Conservation (phyloP, 805 yeast species). For the Spencermartinsiella europaea region DNA sequence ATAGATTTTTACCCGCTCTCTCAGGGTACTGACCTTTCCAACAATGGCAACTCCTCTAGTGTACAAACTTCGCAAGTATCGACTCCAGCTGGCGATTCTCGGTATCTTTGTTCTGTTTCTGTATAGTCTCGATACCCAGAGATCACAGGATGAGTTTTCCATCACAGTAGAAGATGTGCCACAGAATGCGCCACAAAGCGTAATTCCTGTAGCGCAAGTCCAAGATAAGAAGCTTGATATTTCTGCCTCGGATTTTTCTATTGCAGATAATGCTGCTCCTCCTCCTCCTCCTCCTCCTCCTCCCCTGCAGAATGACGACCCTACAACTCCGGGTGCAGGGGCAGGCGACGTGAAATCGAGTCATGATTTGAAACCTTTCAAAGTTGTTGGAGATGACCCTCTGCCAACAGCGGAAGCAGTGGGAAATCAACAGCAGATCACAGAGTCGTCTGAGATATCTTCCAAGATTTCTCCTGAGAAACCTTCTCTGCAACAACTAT, state of each 20-base stretch:
- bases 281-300: too few species aligned
- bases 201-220: not conserved
- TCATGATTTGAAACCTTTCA: not conserved
- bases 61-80: slow-evolving; percentile 5
- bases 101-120: slow-evolving; percentile 4
- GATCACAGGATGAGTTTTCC: not conserved
- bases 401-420: not conserved
- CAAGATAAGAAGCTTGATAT: not conserved
- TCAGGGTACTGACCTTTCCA: too few species aligned
- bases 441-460: not conserved
- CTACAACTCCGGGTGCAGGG: too few species aligned
- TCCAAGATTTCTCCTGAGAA: not conserved
- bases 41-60: slow-evolving; percentile 8
- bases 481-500: not conserved
- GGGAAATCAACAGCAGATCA: not conserved
- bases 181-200: not conserved
- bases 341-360: too few species aligned
- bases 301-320: too few species aligned
- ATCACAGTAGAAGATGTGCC: not conserved
- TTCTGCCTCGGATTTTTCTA: not conserved
- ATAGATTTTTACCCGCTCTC: too few species aligned
- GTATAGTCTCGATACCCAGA: not conserved
- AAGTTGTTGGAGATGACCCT: not conserved
- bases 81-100: slow-evolving; percentile 3
- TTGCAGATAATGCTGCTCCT: too few species aligned